Evolutionary conservation across 1,284 basidiomycete genomes (phyloP), one percentile per base, ranked within the genome.

Genomic region (Mycosarcoma mackinlayi): DNA sequence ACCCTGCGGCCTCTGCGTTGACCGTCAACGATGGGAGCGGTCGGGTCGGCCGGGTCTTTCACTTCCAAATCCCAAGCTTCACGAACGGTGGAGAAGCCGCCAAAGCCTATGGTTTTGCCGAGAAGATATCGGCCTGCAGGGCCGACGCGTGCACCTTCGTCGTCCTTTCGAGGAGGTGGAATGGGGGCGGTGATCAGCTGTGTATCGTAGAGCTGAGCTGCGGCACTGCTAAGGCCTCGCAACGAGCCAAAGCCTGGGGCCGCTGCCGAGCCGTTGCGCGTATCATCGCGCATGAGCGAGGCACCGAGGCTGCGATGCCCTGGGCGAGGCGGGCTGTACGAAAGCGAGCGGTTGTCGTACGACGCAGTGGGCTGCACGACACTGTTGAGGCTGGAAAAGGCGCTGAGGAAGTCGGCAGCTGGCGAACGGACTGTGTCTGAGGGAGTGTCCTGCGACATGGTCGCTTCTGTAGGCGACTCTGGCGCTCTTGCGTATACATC

Each of bases 41-140:
- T 48, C 1, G 55, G 60, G n/a, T 68, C 53, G 24, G 49, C 28
- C 1, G 63, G 55, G 16, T 42, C 59, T 40, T 64, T 40, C 4
- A 49, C 58, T 24, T 63, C 56, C 11, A 73, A 45, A 45, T 77
- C 77, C 70, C 62, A 79, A 11, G 55, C 93, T 35, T 88, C 87
- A 40, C 91, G 86, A 45, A 97, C 92, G 38, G 88, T 89, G n/a
- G 92, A 93, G 81, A 93, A 93, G 8, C 89, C 92, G 6, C 94
- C 94, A 52, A 88, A 86, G 16, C 92, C 94, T 10, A 97, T 87
- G 70, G 91, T 85, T 45, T 87, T 86, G 19, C 91, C 93, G 0
- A 97, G 86, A 6, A 87, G 88, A 79, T 93, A 95, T n/a, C 84
- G 49, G 13, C 62, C 64, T 0, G 52, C 56, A 4, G 75, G 75